Conservation (phyloP, 495 filamentous ascomycete species). For the Melanomma pulvis-pyrius region DNA sequence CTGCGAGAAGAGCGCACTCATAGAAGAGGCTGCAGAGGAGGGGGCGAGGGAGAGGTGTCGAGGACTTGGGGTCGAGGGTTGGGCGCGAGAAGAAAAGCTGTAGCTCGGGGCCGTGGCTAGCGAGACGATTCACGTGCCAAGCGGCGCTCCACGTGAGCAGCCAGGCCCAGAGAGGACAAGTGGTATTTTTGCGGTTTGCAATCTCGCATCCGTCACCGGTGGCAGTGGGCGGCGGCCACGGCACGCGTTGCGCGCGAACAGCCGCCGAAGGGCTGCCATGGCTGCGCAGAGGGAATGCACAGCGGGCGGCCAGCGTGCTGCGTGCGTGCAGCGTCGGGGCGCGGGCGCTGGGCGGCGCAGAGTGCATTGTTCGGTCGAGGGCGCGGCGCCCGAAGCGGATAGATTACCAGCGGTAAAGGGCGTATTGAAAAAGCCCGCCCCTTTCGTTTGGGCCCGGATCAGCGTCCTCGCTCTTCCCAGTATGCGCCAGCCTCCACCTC, state of each 20-base stretch:
- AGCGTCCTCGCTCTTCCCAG: conserved; percentile 2
- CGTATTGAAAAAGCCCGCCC: conserved; percentile 2
- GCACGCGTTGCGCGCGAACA: not conserved
- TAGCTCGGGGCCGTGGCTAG: not conserved
- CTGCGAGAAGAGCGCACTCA: too few species aligned
- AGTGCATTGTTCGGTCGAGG: too few species aligned
- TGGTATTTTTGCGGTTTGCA: conserved; percentile 17
- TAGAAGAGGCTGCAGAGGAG: too few species aligned
- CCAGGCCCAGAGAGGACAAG: conserved; percentile 1
- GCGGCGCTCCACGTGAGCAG: conserved; percentile 1
- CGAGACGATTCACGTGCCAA: not conserved
- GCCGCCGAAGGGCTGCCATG: not conserved
- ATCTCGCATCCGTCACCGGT: too few species aligned
- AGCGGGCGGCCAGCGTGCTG: not conserved
- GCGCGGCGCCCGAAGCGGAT: not conserved
- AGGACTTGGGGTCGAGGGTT: not conserved
- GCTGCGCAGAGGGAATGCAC: not conserved
- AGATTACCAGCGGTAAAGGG: conserved; percentile 31
- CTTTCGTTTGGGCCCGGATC: conserved; percentile 19
- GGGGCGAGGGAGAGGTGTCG: not conserved
- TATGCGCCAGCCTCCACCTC: conserved; percentile 3
- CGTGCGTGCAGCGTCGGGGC: not conserved
- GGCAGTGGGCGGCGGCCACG: not conserved
- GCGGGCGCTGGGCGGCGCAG: too few species aligned
- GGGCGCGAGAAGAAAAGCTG: not conserved